phyloP scores from a whole-genome alignment of 2,329 filamentous ascomycete genomes.

The Tolypocladium capitatum region DNA sequence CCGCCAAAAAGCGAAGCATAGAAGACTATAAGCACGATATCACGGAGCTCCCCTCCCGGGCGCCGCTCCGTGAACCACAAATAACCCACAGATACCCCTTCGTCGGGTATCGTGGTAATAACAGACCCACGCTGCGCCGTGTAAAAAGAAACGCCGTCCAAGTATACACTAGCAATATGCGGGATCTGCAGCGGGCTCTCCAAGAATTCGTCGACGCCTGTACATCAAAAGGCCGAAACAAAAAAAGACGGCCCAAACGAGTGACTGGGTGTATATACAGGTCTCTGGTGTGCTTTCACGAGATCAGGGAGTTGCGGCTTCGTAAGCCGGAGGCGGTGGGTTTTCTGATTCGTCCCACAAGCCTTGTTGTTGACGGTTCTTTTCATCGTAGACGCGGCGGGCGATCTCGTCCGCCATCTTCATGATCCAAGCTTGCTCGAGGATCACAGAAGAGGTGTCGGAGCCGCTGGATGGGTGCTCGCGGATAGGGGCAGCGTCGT shows the following conservation, averaged over 20 bases:
- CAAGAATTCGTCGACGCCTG: neutral
- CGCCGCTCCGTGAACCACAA: neutral
- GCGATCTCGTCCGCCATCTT: constrained; percentile 94
- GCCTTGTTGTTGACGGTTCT: constrained; percentile 32
- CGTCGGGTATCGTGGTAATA: neutral
- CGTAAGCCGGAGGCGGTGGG: constrained; percentile 48
- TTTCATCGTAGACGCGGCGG: constrained; percentile 75
- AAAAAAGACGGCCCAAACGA: neutral
- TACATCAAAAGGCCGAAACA: neutral
- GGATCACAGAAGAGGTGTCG: constrained; percentile 44
- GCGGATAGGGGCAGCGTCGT: constrained; percentile 16
- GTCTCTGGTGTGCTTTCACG: constrained; percentile 1
- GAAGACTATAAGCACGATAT: neutral
- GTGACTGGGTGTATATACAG: constrained; percentile 5
- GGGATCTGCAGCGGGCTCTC: neutral
- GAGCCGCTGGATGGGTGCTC: constrained; percentile 22
- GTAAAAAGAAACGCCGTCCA: neutral
- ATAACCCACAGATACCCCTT: neutral
- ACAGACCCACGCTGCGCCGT: neutral
- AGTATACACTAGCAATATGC: neutral
- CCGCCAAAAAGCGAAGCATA: neutral
- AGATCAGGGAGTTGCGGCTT: constrained; percentile 31
- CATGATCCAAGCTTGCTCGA: constrained; percentile 76
- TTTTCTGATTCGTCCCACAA: constrained; percentile 39
- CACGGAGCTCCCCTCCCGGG: neutral